Evolutionary conservation across 768 basidiomycete genomes (phyloP).

Genomic region (Rhodotorula kratochvilovae): DNA sequence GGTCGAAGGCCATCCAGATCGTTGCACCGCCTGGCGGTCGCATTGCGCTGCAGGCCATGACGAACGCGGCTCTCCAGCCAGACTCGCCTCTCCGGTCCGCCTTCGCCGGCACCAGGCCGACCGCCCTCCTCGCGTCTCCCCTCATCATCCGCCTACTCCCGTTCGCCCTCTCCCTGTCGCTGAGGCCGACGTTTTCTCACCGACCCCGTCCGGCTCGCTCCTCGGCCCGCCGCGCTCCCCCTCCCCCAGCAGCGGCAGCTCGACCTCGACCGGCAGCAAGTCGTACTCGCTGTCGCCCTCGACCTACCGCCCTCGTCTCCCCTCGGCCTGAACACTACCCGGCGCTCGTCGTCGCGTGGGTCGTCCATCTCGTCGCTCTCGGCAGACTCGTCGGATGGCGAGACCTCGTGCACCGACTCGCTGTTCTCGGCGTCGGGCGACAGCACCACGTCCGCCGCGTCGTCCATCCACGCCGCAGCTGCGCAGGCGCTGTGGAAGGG

Average conservation of each 20-base stretch:
- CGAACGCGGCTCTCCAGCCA: constrained; percentile 30
- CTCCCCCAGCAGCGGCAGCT: neutral
- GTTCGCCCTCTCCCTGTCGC: constrained; percentile 9
- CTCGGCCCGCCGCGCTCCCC: neutral
- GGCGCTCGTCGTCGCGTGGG: constrained; percentile 27
- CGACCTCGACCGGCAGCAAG: constrained; percentile 1
- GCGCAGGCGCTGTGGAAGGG: constrained; percentile 20
- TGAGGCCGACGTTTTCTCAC: constrained; percentile 37
- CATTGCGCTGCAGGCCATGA: constrained; percentile 22
- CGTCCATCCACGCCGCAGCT: neutral
- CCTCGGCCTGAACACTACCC: constrained; percentile 16
- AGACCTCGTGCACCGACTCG: constrained; percentile 27
- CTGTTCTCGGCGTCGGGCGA: constrained; percentile 30
- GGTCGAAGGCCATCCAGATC: constrained; percentile 41
- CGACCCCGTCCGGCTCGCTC: constrained; percentile 10
- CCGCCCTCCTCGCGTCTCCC: constrained; percentile 33
- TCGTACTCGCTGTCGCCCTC: constrained; percentile 21
- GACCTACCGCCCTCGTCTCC: constrained; percentile 22
- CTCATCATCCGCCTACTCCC: constrained; percentile 36
- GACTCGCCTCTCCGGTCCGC: constrained; percentile 18
- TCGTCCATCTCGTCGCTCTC: constrained; percentile 31
- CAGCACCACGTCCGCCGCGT: constrained; percentile 6
- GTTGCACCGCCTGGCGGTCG: constrained; percentile 32
- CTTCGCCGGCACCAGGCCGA: neutral
- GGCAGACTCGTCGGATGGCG: constrained; percentile 24